Evolutionary conservation across 805 yeast genomes (phyloP), one percentile per base, ranked within the genome.

Genomic region (Allodekkera sacchari): DNA sequence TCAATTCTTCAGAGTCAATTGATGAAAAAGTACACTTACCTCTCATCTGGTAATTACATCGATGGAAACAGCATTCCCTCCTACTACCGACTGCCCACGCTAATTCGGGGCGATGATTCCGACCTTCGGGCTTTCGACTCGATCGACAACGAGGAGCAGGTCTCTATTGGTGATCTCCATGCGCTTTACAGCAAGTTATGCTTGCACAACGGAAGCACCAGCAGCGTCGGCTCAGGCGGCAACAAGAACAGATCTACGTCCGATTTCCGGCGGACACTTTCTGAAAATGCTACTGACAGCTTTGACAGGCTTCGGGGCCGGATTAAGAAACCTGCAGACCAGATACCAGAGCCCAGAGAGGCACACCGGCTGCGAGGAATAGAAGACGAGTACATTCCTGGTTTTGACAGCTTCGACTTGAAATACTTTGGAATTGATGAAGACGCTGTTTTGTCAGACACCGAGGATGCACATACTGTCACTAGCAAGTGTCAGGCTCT

Each of bases 331-430:
- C n/a, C n/a, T n/a, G n/a, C n/a, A n/a, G n/a, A n/a, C n/a, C n/a
- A n/a, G n/a, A n/a, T n/a, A n/a, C n/a, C n/a, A n/a, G n/a, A n/a
- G n/a, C n/a, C n/a, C n/a, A n/a, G n/a, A n/a, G n/a, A n/a, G n/a
- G n/a, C n/a, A n/a, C n/a, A n/a, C n/a, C n/a, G n/a, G n/a, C 22
- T 28, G 11, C 36, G 35, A 21, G 87, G 84, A 1, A 59, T 80
- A 42, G 80, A 76, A 45, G 89, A 81, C 50, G 92, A 83, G 47
- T 82, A 81, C 45, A 68, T 83, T 11, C 89, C 89, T 0, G 83
- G 78, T 29, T 59, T 82, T 14, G 24, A 28, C 15, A 35, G 27
- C 18, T 77, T 77, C 26, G 38, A 48, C 25, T 32, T 47, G 12
- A 18, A 35, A 1, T 36, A 35, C 6, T 50, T 42, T 35, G 45